Evolutionary conservation across 345 rosid species (phyloP).

Genomic region (Eucalyptus regnans): DNA sequence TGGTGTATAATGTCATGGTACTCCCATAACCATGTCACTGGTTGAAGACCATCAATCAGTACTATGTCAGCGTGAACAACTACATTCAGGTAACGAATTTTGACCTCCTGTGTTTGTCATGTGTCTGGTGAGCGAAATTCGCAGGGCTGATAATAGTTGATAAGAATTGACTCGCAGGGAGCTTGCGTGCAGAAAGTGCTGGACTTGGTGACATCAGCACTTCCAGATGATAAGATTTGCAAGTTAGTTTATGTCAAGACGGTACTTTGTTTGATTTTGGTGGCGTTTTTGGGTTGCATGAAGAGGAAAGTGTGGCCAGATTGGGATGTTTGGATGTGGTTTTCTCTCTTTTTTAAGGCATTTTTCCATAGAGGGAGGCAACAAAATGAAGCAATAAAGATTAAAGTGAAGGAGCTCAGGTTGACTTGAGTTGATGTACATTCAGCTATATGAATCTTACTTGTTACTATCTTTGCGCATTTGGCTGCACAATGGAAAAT

Average conservation of each 20-base stretch:
- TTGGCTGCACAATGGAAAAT: neutral
- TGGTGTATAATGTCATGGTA: neutral
- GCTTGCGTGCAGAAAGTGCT: constrained; percentile 81
- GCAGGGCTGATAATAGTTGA: neutral
- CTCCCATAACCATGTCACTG: constrained; percentile 83
- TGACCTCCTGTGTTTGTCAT: neutral
- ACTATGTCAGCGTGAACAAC: constrained; percentile 78
- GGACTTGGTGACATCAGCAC: constrained; percentile 69
- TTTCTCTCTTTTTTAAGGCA: constrained; percentile 26
- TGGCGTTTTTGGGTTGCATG: neutral
- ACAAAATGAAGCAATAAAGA: constrained; percentile 60
- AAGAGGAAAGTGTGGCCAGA: neutral
- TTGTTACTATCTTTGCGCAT: neutral
- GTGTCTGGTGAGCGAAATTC: neutral
- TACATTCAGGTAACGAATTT: constrained; percentile 45
- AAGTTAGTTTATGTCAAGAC: constrained; percentile 78
- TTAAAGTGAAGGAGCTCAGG: constrained; percentile 70
- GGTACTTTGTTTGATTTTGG: constrained; percentile 7
- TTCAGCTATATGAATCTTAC: neutral
- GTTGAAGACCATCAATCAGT: constrained; percentile 90
- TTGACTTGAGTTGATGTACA: constrained; percentile 76
- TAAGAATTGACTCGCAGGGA: constrained; percentile 25
- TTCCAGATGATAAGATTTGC: constrained; percentile 68
- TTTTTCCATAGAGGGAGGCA: constrained; percentile 90
- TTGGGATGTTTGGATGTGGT: neutral